Evolutionary conservation across 2,329 filamentous ascomycete species (phyloP), one percentile per base, ranked within the genome.

Genomic region (Verticillium zaregamsianum): DNA sequence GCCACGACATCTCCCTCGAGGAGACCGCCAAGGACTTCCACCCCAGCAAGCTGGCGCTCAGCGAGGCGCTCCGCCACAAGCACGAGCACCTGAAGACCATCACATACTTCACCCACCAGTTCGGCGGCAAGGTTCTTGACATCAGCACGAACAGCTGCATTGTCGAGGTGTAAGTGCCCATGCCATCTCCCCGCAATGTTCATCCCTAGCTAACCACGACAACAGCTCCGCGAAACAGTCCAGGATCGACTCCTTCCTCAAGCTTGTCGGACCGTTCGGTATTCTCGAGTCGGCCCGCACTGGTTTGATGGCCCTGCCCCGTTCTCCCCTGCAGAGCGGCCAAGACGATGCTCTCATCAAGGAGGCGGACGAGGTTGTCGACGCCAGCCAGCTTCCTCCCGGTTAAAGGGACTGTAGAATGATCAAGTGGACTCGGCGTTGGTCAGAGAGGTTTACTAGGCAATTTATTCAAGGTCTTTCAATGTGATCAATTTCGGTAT

Each of bases 101-200:
- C 72, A 99, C 95, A 61, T 95, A 96, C 77, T 88, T 99, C 73
- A 90, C 94, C 20, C 95, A 99, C 80, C 95, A 99, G 73, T 99
- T 99, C 71, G 93, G 93, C 62, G 95, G 95, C 66, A 99, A 99
- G 81, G 91, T 99, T 31, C 78, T 99, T 70, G 95, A 99, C 77
- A 98, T 99, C 70, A 97, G 93, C 82, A 97, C 92, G 59, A 97
- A 92, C 79, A 98, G 96, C 80, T 98, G 95, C 79, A 98, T 98
- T 76, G 93, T 99, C 63, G 95, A 99, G 79, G 78, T 99, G 91
- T 94, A 85, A 85, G 90, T 85, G 33, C 14, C 28, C 49, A 14
- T 20, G 9, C 33, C 14, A 35, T 35, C 33, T 35, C 9, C 14
- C 33, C 33, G 33, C 33, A 40, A 32, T 20, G n/a, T 2, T 7